phyloP scores from a whole-genome alignment of 2,329 filamentous ascomycete species.

The Colletotrichum tamarilloi region DNA sequence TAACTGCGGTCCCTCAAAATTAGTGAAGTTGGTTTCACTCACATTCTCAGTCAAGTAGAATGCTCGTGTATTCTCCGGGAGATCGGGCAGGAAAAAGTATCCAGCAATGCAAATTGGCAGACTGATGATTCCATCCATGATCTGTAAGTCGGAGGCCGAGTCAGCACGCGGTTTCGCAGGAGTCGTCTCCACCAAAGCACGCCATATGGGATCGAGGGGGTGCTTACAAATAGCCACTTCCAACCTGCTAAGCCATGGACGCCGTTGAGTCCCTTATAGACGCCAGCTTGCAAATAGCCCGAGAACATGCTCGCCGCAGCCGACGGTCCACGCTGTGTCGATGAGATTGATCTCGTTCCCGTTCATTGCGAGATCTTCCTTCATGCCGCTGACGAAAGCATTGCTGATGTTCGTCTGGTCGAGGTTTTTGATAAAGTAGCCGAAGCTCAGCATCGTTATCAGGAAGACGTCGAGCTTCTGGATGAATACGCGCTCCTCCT shows the following conservation, averaged over 20 bases:
- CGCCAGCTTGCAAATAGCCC: slow-evolving; percentile 65
- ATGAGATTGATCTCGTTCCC: slow-evolving; percentile 43
- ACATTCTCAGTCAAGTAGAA: slow-evolving; percentile 40
- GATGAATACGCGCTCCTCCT: slow-evolving; percentile 41
- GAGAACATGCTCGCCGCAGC: slow-evolving; percentile 66
- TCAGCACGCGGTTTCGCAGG: background rate
- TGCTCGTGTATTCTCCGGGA: slow-evolving; percentile 43
- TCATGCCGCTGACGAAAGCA: slow-evolving; percentile 43
- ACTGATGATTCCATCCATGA: slow-evolving; percentile 57
- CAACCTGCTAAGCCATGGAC: slow-evolving; percentile 52
- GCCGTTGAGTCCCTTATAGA: slow-evolving; percentile 61
- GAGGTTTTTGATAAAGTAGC: slow-evolving; percentile 40
- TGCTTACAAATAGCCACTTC: slow-evolving; percentile 50
- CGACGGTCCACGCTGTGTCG: slow-evolving; percentile 39
- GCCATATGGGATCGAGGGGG: background rate
- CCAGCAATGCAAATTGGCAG: slow-evolving; percentile 52
- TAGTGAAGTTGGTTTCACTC: background rate
- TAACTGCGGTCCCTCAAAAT: too few species aligned
- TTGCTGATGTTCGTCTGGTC: slow-evolving; percentile 43
- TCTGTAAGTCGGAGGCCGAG: slow-evolving; percentile 31
- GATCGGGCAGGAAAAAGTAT: slow-evolving; percentile 50
- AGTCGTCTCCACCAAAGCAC: background rate
- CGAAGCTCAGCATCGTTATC: slow-evolving; percentile 29
- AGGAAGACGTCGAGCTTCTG: slow-evolving; percentile 42
- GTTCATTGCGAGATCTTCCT: slow-evolving; percentile 41